Conservation (phyloP, 164 flowering plant species). For the Aristolochia contorta region DNA sequence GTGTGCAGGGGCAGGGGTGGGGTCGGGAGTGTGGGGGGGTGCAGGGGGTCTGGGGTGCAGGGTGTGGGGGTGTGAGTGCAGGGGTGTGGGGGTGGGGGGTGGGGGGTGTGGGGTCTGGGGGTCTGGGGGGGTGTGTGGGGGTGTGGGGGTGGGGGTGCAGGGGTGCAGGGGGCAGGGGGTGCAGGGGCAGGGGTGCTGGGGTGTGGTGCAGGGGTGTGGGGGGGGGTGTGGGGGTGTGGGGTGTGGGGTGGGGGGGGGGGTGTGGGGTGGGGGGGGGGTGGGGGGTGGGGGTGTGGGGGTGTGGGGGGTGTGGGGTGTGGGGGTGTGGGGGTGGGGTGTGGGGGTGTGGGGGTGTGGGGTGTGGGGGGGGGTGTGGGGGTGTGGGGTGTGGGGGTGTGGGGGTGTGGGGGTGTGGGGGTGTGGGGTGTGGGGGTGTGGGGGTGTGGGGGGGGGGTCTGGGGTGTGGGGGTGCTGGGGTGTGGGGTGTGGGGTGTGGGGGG, state of each 20-base stretch:
- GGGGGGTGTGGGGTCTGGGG: not conserved
- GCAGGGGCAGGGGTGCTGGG: not conserved
- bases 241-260: not conserved
- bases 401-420: too few species aligned
- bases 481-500: too few species aligned
- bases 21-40: not conserved
- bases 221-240: not conserved
- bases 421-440: too few species aligned
- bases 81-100: not conserved
- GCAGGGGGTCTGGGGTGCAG: not conserved
- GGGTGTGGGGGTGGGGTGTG: not conserved
- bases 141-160: too few species aligned
- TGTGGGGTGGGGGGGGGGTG: not conserved
- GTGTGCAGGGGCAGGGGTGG: too few species aligned
- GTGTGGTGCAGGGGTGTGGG: not conserved
- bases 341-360: not conserved
- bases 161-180: not conserved
- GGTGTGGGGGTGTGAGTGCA: not conserved
- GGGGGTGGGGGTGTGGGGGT: not conserved
- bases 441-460: too few species aligned
- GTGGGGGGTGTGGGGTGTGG: not conserved
- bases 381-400: not conserved
- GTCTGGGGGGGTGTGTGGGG: not conserved
- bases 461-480: too few species aligned
- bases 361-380: not conserved